These are phyloP conservation scores for Meripilus lineatus DNA, from an alignment of 1,284 basidiomycete genomes.

Conservation along the genomic window DNA sequence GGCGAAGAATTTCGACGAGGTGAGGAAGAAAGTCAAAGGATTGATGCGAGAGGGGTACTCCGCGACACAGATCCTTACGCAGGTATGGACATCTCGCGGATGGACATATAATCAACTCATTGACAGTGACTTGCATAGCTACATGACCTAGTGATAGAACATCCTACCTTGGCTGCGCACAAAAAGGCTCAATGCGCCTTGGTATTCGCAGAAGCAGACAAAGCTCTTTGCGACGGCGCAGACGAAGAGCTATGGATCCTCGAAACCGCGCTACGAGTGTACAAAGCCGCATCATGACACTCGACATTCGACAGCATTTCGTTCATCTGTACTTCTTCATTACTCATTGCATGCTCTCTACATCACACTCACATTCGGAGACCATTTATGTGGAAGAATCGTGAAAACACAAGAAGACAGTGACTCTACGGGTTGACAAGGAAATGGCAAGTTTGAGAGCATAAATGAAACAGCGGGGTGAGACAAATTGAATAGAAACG, in stretches of 20 bases:
- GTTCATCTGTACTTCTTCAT: too few species aligned
- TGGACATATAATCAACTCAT: too few species aligned
- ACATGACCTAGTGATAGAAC: constrained; percentile 85
- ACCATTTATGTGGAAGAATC: too few species aligned
- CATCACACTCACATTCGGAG: too few species aligned
- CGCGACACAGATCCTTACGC: constrained; percentile 84
- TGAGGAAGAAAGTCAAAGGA: constrained; percentile 69
- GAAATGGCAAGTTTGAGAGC: background rate
- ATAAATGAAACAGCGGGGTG: background rate
- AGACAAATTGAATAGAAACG: constrained; percentile 14
- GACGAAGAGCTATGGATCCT: constrained; percentile 97
- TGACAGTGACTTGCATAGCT: constrained; percentile 45
- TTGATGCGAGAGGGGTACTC: constrained; percentile 90
- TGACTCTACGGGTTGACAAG: too few species aligned
- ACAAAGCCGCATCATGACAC: constrained; percentile 51
- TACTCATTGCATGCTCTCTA: too few species aligned
- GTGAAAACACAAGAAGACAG: too few species aligned
- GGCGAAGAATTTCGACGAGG: constrained; percentile 57
- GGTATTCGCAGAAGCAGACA: constrained; percentile 92
- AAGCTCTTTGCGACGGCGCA: constrained; percentile 94
- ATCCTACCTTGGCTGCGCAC: constrained; percentile 75
- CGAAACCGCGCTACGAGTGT: constrained; percentile 77
- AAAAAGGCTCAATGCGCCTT: constrained; percentile 84
- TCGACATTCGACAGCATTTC: too few species aligned
- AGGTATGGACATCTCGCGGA: constrained; percentile 55